A percentile compares a stretch with the other conserved stretches of the same genome.
phyloP scores from a whole-genome alignment of 106 monocot species.

The Allium fistulosum region DNA sequence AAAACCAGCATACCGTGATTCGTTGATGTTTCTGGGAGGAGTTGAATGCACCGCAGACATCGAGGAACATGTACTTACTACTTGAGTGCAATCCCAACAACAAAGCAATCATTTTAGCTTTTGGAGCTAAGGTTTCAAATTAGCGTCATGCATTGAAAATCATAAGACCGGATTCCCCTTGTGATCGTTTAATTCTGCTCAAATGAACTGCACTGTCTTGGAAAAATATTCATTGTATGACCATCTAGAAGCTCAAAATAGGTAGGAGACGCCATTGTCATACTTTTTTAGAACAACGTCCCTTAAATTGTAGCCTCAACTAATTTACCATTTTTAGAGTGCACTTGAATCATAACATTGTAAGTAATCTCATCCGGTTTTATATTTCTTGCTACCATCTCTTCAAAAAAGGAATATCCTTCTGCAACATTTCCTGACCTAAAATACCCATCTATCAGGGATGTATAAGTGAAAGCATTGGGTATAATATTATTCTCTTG shows the following conservation, averaged over 20 bases:
- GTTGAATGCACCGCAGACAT: too few relatives aligned
- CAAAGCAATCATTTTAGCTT: constrained; percentile 1
- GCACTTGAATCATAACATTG: constrained; percentile 31
- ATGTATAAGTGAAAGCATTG: constrained; percentile 49
- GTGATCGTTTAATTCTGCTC: constrained; percentile 23
- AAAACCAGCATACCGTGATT: too few relatives aligned
- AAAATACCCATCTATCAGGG: constrained; percentile 46
- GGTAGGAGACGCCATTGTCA: constrained; percentile 1
- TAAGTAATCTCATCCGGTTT: constrained; percentile 51
- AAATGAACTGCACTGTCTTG: constrained; percentile 21
- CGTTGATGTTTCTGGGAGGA: too few relatives aligned
- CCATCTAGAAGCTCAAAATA: constrained; percentile 27
- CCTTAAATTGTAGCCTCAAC: constrained; percentile 32
- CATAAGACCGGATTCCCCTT: constrained; percentile 19
- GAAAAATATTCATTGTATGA: constrained; percentile 22
- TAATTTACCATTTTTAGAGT: constrained; percentile 37
- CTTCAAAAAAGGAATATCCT: constrained; percentile 49
- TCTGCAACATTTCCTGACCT: constrained; percentile 23
- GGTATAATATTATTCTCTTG: constrained; percentile 41
- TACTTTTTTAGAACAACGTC: constrained; percentile 26
- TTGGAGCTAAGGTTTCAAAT: constrained; percentile 16
- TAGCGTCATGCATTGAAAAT: constrained; percentile 23
- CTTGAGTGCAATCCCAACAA: too few relatives aligned
- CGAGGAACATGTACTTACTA: too few relatives aligned
- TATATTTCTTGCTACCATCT: constrained; percentile 44